Evolutionary conservation across 192 early-diverging fungal genomes (phyloP), one percentile per base, ranked within the genome.

Genomic region (Funneliformis mosseae): DNA sequence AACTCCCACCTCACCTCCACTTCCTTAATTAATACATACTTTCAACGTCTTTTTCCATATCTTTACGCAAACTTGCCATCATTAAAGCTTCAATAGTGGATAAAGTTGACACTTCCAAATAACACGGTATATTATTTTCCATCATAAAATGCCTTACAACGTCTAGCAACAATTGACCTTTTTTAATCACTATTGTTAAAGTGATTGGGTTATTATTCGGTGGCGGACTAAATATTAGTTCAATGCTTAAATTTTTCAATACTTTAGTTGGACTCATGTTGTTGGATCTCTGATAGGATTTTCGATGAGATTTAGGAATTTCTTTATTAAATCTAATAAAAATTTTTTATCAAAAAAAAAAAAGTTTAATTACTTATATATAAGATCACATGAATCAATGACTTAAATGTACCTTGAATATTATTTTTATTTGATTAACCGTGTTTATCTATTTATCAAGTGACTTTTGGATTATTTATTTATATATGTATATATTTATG

Each of bases 141-240:
- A 82, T 63, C 68, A 88, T 80, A 27, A 83, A 64, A 63, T 88
- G 78, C 9, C 80, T 72, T 21, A 88, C 83, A 27, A 77, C 74
- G 81, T 90, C 89, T 45, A 85, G 77, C 6, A 90, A 73, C 10
- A 87, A 79, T 27, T 88, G 85, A 9, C 84, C 89, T 18, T 84
- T 66, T 27, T 81, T 55, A 55, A 55, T 18, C 10, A 6, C 6
- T 55, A 55, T 55, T 55, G 50, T 55, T 7, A 55, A 11, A 21
- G 16, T 55, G 16, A 50, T 50, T 4, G 50, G 16, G 21, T 55
- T 55, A 55, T 55, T 55, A 21, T 55, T 55, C 21, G 50, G 50
- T 16, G 50, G 50, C 21, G 18, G 21, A 55, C 4, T 55, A 21
- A 55, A 55, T 21, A 21, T 2, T 55, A 55, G 21, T 21, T 0